Evolutionary conservation across 192 early-diverging fungal species (phyloP).

Genomic region (Haplosporangium gracile): DNA sequence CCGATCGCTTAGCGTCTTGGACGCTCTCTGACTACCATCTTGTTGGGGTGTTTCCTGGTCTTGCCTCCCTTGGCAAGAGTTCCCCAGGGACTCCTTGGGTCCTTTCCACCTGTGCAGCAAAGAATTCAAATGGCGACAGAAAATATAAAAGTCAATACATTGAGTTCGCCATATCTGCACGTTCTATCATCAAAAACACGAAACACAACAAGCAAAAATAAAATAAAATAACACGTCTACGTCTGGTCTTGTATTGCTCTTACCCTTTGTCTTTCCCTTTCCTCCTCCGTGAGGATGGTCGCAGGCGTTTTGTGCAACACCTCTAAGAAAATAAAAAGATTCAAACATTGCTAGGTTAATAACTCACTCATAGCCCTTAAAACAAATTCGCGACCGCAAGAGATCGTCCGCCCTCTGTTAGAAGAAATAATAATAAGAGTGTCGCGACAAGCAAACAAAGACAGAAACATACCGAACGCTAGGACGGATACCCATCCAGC

Average conservation of each 20-base stretch:
- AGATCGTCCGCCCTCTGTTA: not conserved
- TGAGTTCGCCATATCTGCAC: not conserved
- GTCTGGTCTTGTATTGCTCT: constrained; percentile 18
- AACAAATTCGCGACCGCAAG: not conserved
- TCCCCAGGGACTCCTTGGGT: constrained; percentile 92
- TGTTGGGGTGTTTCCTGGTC: constrained; percentile 78
- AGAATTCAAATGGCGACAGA: not conserved
- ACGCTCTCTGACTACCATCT: constrained; percentile 76
- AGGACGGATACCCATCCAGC: constrained; percentile 90
- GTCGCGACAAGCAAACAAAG: not conserved
- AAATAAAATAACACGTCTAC: constrained; percentile 6
- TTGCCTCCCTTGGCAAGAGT: constrained; percentile 94
- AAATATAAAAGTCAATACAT: not conserved
- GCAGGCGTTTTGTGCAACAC: constrained; percentile 94
- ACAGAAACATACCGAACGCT: constrained; percentile 67
- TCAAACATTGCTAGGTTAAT: not conserved
- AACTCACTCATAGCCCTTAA: not conserved
- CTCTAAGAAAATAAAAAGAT: constrained; percentile 60
- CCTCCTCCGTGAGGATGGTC: constrained; percentile 99
- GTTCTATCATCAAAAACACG: not conserved
- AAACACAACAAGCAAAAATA: not conserved
- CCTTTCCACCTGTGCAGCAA: constrained; percentile 61
- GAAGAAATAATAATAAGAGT: not conserved
- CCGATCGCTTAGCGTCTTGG: constrained; percentile 63
- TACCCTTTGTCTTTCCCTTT: constrained; percentile 92